These are phyloP conservation scores for Aurifilum marmelostoma DNA, from an alignment of 2,329 filamentous ascomycete species.

Conservation along the genomic window DNA sequence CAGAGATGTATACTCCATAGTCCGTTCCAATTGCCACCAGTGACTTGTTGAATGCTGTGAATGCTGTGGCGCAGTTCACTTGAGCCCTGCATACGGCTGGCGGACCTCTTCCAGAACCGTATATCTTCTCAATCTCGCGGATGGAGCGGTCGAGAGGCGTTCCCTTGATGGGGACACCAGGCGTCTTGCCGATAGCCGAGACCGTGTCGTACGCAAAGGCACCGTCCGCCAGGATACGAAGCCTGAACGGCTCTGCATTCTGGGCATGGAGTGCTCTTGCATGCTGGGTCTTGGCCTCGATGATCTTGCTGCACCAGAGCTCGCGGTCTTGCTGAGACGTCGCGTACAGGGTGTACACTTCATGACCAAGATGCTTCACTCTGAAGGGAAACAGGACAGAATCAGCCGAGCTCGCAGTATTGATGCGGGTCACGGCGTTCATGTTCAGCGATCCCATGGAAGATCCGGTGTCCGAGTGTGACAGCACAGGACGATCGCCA, in stretches of 20 bases:
- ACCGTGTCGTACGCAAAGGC: constrained; percentile 80
- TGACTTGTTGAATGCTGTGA: constrained; percentile 79
- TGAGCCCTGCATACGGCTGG: constrained; percentile 79
- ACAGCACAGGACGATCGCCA: constrained; percentile 61
- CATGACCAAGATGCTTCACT: constrained; percentile 92
- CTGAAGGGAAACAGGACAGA: constrained; percentile 93
- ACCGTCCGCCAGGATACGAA: constrained; percentile 89
- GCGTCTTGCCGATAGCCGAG: constrained; percentile 61
- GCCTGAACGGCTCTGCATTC: constrained; percentile 92
- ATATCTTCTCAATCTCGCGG: constrained; percentile 79
- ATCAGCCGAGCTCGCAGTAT: constrained; percentile 59
- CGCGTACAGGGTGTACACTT: constrained; percentile 90
- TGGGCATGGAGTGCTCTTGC: constrained; percentile 86
- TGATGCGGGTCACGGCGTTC: constrained; percentile 43
- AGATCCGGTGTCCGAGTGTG: constrained; percentile 69
- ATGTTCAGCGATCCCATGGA: constrained; percentile 59
- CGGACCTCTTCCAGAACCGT: constrained; percentile 71
- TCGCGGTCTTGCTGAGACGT: constrained; percentile 72
- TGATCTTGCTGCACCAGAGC: constrained; percentile 93
- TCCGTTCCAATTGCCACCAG: constrained; percentile 96
- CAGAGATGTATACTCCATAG: constrained; percentile 88
- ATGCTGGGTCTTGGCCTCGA: constrained; percentile 92
- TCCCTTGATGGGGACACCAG: constrained; percentile 77
- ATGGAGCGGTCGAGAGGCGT: constrained; percentile 93
- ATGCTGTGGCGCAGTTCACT: constrained; percentile 92